Evolutionary conservation across 129 eudicot genomes (phyloP), one percentile per base, ranked within the genome.

Genomic region (Smallanthus sonchifolius): DNA sequence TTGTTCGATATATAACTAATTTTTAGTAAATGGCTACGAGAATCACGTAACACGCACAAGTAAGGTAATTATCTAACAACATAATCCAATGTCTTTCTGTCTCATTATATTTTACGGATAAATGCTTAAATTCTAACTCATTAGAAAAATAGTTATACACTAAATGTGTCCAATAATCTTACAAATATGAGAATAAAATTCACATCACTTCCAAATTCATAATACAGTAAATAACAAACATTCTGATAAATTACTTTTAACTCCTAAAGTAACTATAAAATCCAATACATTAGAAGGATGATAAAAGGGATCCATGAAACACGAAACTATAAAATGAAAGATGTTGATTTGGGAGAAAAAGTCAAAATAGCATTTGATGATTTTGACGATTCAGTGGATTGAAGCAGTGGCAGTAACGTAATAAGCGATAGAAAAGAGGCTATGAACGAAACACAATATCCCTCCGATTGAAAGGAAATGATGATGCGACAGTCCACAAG

Each of bases 401-500:
- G 79, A 45, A 72, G 92, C 85, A 79, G 92, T 85, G 79, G 96
- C 83, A 34, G 96, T 87, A n/a, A 86, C 88, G 83, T 85, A 89
- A 69, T 80, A 92, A 15, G 92, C 90, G 20, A 92, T 86, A 47
- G 95, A 81, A 79, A 87, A 86, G 11, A 89, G 73, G 59, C 88
- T 87, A 87, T 92, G 98, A 71, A 92, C 96, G 56, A 89, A 72
- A 69, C 98, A 92, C 67, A 92, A 54, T 39, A 89, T 86, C 75
- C 98, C 98, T 70, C 98, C 98, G n/a, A 88, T 84, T 0, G 96
- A 89, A 13, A 92, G 83, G 61, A 87, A 89, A 80, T 84, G 94
- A 80, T 86, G 96, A 80, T 89, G 88, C 8, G 88, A 82, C 24
- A 92, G 67, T 17, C 98, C 98, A 69, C 98, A 92, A 0, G 96